Percentiles rank a stretch among this genome's conserved stretches.
These are phyloP conservation scores for Phtheirospermum japonicum DNA, from an alignment of 257 asterid species.

Conservation along the genomic window DNA sequence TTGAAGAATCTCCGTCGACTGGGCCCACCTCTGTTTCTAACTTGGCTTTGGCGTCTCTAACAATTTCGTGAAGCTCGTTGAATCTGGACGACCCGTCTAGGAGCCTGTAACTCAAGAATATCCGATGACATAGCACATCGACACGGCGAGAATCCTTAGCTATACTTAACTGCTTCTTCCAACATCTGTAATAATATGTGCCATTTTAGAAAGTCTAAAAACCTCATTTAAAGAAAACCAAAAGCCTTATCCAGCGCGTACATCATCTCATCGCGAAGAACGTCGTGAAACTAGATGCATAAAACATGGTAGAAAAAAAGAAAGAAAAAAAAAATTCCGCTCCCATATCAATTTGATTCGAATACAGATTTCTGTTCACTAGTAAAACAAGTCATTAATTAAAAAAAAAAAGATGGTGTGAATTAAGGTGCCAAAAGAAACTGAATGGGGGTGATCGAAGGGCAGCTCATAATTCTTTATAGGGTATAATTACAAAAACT, in stretches of 20 bases:
- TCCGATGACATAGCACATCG: constrained; percentile 59
- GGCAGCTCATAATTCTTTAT: neutral
- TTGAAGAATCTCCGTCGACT: constrained; percentile 62
- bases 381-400: too few relatives aligned
- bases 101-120: constrained; percentile 62
- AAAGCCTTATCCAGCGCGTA: neutral
- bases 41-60: constrained; percentile 59
- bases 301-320: neutral
- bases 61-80: constrained; percentile 54
- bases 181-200: constrained; percentile 41
- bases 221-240: neutral
- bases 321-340: neutral
- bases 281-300: neutral
- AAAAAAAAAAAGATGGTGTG: too few relatives aligned
- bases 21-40: constrained; percentile 76
- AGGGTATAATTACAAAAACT: neutral
- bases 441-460: neutral
- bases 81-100: constrained; percentile 62
- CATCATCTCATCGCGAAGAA: neutral
- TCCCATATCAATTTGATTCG: neutral
- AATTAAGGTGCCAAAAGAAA: neutral
- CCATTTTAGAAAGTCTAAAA: constrained; percentile 3
- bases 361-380: neutral
- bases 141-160: constrained; percentile 80
- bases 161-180: constrained; percentile 70